Evolutionary conservation across 139 green algal genomes (phyloP).

Genomic region (Eudorina sp.): DNA sequence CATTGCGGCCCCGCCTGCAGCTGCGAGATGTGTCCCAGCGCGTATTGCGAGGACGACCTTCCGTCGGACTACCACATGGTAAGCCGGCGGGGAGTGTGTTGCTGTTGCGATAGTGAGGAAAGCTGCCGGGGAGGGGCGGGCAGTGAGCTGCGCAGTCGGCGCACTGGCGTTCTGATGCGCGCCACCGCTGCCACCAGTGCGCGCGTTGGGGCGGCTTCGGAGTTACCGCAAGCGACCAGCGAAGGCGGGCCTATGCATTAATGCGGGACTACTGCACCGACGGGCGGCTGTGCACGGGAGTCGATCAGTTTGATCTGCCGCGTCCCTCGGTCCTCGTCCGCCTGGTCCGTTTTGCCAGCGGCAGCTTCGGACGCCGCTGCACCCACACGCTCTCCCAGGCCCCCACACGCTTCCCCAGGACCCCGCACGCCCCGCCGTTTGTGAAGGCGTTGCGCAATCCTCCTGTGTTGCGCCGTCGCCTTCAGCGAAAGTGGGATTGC

Average conservation of each 20-base stretch:
- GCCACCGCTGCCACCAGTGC: too few relatives aligned
- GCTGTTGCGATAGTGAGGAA: neutral
- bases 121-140: neutral
- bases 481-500: neutral
- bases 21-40: slow-evolving; percentile 65
- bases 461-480: neutral
- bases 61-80: slow-evolving; percentile 49
- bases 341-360: neutral
- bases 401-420: neutral
- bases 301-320: too few relatives aligned
- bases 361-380: neutral
- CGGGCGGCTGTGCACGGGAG: too few relatives aligned
- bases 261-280: neutral
- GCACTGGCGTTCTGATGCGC: neutral
- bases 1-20: neutral
- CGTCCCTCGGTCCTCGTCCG: too few relatives aligned
- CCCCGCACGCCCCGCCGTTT: neutral
- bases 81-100: neutral
- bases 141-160: neutral
- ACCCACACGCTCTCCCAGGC: neutral
- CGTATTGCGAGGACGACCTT: slow-evolving; percentile 80
- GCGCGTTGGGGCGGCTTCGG: too few relatives aligned
- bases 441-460: neutral
- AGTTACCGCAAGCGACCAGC: neutral
- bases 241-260: neutral